Conservation (phyloP, 768 basidiomycete species). For the Russula earlei region DNA sequence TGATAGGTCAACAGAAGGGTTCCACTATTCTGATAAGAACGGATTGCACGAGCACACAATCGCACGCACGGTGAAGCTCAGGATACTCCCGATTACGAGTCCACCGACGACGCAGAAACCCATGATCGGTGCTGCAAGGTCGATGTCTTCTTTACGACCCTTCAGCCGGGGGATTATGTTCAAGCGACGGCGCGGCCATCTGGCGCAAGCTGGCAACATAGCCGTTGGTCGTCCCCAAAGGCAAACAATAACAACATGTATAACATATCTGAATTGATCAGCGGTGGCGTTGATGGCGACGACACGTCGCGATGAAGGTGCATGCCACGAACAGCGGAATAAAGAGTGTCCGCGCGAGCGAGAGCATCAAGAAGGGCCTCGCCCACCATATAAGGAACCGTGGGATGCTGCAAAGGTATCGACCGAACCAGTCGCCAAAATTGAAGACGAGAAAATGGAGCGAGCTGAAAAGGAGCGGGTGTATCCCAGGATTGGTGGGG, state of each 20-base stretch:
- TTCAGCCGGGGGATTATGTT: conserved; percentile 68
- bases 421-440: conserved; percentile 60
- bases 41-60: conserved; percentile 67
- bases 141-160: conserved; percentile 67
- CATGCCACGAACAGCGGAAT: conserved; percentile 84
- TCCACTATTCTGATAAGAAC: conserved; percentile 31
- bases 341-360: conserved; percentile 67
- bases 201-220: conserved; percentile 69
- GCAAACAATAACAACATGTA: conserved; percentile 65
- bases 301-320: conserved; percentile 47
- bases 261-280: conserved; percentile 67
- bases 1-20: too few relatives aligned
- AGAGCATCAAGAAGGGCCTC: conserved; percentile 48
- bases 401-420: conserved; percentile 59
- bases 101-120: conserved; percentile 75
- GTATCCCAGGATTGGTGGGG: conserved; percentile 53
- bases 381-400: conserved; percentile 60
- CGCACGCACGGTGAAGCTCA: conserved; percentile 71
- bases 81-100: conserved; percentile 62
- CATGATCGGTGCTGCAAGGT: conserved; percentile 73
- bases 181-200: conserved; percentile 74
- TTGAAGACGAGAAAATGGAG: conserved; percentile 74
- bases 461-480: conserved; percentile 77
- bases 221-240: conserved; percentile 77
- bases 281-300: conserved; percentile 20